Percentiles rank a stretch among this genome's conserved stretches.
These are phyloP conservation scores for Boletus tylopilopsis DNA, from an alignment of 768 basidiomycete species.

Conservation along the genomic window DNA sequence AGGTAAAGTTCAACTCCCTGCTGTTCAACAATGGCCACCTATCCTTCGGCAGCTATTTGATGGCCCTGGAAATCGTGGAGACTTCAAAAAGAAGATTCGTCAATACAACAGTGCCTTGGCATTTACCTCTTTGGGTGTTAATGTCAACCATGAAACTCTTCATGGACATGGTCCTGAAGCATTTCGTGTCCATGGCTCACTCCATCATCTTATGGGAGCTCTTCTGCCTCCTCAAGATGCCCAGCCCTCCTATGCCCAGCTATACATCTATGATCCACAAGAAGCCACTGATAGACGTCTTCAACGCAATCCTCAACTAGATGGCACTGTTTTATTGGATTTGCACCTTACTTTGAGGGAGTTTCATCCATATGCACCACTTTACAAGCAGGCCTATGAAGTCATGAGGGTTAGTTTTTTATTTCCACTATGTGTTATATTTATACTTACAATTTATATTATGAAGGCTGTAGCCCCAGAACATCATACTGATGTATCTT, in stretches of 20 bases:
- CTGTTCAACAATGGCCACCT: conserved; percentile 18
- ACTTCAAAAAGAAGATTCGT: conserved; percentile 34
- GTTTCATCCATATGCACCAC: too few species aligned
- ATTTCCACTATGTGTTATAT: too few species aligned
- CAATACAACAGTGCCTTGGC: conserved; percentile 34
- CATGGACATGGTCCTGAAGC: conserved; percentile 17
- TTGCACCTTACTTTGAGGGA: too few species aligned
- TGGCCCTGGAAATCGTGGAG: conserved; percentile 1
- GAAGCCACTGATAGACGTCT: too few species aligned
- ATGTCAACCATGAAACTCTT: background rate
- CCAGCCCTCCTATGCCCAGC: conserved; percentile 35
- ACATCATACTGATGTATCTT: conserved; percentile 10
- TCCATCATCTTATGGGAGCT: conserved; percentile 35
- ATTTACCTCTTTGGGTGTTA: conserved; percentile 5
- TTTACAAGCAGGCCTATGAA: too few species aligned
- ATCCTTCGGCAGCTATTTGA: conserved; percentile 10
- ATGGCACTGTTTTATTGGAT: too few species aligned
- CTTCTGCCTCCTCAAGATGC: conserved; percentile 22
- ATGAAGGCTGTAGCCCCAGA: conserved; percentile 13
- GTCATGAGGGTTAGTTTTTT: too few species aligned
- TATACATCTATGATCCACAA: conserved; percentile 44
- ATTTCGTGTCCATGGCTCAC: conserved; percentile 31
- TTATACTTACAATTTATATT: too few species aligned
- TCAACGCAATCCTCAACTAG: too few species aligned
- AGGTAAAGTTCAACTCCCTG: conserved; percentile 23